Conservation (phyloP, 129 eudicot genomes). For the Artemisia argyi region DNA sequence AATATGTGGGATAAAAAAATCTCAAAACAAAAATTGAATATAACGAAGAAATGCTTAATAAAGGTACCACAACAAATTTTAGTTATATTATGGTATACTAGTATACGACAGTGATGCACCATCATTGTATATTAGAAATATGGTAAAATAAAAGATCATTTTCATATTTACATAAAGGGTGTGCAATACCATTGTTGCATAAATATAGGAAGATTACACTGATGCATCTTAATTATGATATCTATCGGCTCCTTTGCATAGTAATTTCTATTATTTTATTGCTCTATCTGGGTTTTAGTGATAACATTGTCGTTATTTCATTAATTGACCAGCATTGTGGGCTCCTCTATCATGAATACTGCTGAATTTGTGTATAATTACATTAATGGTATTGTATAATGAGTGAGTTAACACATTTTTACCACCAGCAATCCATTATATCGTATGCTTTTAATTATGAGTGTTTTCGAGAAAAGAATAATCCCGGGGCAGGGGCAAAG, state of each 20-base stretch:
- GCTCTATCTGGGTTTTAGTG: neutral
- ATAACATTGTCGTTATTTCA: neutral
- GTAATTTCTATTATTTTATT: neutral
- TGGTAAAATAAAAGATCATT: no score
- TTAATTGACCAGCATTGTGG: slow-evolving; percentile 11
- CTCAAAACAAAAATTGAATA: no score
- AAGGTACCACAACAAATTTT: no score
- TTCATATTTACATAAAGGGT: no score
- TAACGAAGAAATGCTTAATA: no score
- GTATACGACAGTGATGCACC: no score
- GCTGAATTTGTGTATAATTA: neutral
- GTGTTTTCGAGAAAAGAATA: neutral
- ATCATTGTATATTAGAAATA: no score
- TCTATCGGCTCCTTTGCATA: neutral
- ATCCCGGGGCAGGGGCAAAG: no score
- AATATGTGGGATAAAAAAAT: no score
- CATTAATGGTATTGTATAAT: slow-evolving; percentile 4
- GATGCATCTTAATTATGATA: slow-evolving; percentile 9
- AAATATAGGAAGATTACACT: no score
- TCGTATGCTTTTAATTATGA: neutral
- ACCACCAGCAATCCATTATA: neutral
- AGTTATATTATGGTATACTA: no score
- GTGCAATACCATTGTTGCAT: no score
- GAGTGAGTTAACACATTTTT: slow-evolving; percentile 11
- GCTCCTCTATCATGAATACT: neutral